phyloP scores from a whole-genome alignment of 2,329 filamentous ascomycete genomes.

The Fusarium guadeloupense region DNA sequence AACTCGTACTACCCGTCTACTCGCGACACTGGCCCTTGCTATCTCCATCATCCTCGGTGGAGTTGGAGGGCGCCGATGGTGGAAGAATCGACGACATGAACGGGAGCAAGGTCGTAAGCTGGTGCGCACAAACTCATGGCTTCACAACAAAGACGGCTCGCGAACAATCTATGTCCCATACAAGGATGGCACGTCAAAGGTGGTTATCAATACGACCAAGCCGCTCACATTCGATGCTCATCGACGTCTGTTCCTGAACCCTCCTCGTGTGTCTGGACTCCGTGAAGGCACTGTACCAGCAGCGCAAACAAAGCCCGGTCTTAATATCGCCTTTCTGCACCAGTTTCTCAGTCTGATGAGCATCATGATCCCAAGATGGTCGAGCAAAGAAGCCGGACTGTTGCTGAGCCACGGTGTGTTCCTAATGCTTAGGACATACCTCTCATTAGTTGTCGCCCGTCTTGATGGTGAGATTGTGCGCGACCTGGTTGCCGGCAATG shows the following conservation, averaged over 20 bases:
- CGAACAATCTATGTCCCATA: conserved; percentile 96
- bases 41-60: conserved; percentile 81
- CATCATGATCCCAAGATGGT: conserved; percentile 97
- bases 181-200: conserved; percentile 86
- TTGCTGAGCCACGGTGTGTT: conserved; percentile 90
- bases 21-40: conserved; percentile 79
- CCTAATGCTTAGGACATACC: conserved; percentile 89
- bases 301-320: conserved; percentile 87
- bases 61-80: conserved; percentile 82
- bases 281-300: conserved; percentile 81
- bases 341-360: conserved; percentile 96
- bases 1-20: conserved; percentile 75
- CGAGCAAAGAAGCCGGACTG: conserved; percentile 93
- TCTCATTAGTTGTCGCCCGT: conserved; percentile 91
- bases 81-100: conserved; percentile 77
- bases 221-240: conserved; percentile 96
- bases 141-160: conserved; percentile 93
- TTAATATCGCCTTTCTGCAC: conserved; percentile 95
- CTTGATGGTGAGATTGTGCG: conserved; percentile 96
- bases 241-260: conserved; percentile 89
- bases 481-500: conserved; percentile 94
- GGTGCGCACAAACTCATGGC: conserved; percentile 88
- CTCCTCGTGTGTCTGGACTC: conserved; percentile 82
- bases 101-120: conserved; percentile 84
- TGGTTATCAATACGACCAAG: conserved; percentile 90